phyloP scores from a whole-genome alignment of 2,329 filamentous ascomycete genomes.

The Botrytis sinoallii region DNA sequence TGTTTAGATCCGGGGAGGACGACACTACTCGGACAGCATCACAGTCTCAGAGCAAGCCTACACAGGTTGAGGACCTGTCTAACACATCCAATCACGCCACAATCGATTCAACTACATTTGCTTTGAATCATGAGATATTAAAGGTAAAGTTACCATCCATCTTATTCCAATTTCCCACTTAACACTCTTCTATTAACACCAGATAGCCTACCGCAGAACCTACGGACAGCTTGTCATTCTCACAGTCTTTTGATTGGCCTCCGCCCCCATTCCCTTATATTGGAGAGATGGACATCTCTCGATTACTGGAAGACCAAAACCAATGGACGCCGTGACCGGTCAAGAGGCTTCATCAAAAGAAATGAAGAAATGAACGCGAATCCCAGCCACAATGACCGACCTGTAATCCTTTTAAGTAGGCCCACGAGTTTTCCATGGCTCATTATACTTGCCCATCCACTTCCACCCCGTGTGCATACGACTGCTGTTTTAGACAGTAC shows the following conservation, averaged over 20 bases:
- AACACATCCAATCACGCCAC: neutral
- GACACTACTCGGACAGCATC: neutral
- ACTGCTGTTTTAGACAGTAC: neutral
- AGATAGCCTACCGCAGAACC: constrained; percentile 26
- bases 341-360: neutral
- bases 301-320: constrained; percentile 39
- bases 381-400: neutral
- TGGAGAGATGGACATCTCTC: constrained; percentile 61
- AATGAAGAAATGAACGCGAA: neutral
- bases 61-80: neutral
- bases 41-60: neutral
- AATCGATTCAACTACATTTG: constrained; percentile 12
- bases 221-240: constrained; percentile 40
- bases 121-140: constrained; percentile 31
- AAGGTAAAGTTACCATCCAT: constrained; percentile 28
- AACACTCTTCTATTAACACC: constrained; percentile 26
- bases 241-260: constrained; percentile 45
- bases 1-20: constrained; percentile 41
- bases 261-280: constrained; percentile 44
- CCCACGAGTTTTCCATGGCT: too few relatives aligned
- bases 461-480: neutral
- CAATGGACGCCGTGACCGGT: neutral
- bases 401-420: neutral
- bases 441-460: neutral
- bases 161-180: constrained; percentile 21